Evolutionary conservation across 108 stramenopile species (phyloP).

Genomic region (Parmales sp.): DNA sequence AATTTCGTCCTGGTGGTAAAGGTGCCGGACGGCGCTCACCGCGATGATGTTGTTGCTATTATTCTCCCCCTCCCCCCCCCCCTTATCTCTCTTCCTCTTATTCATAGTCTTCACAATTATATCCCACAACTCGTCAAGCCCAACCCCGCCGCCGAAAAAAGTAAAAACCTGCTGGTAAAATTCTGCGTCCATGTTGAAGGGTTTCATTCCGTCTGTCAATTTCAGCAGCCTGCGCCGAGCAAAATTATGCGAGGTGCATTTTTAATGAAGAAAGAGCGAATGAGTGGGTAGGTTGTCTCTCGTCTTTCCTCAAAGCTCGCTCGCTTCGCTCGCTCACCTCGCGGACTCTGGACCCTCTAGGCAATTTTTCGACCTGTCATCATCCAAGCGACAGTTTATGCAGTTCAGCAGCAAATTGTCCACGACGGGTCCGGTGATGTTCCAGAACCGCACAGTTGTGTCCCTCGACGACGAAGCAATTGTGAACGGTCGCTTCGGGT

Average conservation of each 20-base stretch:
- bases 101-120: neutral
- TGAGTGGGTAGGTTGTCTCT: too few species aligned
- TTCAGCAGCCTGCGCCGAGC: neutral
- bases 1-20: conserved; percentile 7
- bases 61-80: neutral
- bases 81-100: neutral
- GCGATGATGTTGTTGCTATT: neutral
- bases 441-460: neutral
- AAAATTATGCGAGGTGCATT: neutral
- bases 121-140: neutral
- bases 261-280: too few species aligned
- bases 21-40: neutral
- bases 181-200: too few species aligned
- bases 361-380: too few species aligned
- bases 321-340: too few species aligned
- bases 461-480: neutral
- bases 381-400: too few species aligned
- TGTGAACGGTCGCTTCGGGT: neutral
- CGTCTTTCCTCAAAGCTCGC: too few species aligned
- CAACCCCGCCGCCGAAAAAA: neutral
- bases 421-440: neutral
- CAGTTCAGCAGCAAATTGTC: too few species aligned
- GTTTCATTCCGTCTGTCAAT: too few species aligned
- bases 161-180: neutral
- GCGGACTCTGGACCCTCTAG: too few species aligned